These are phyloP conservation scores for Aureoboletus auriporus DNA, from an alignment of 768 basidiomycete genomes.

Conservation along the genomic window DNA sequence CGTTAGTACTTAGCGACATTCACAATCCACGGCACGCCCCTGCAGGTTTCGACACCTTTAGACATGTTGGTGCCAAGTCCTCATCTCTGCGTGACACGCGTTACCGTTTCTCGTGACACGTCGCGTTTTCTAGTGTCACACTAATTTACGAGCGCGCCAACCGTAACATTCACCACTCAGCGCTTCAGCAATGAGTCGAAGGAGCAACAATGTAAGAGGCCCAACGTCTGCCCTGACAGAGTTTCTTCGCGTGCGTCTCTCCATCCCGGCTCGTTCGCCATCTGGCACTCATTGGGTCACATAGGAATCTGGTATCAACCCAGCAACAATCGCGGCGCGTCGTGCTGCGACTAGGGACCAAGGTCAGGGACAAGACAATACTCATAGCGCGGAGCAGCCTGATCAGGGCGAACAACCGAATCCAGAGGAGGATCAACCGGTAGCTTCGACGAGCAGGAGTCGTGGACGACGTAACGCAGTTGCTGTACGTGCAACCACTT, in stretches of 20 bases:
- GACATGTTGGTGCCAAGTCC: no score
- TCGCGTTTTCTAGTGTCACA: conserved; percentile 11
- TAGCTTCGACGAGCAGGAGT: conserved; percentile 8
- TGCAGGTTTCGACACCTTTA: no score
- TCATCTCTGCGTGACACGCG: not conserved
- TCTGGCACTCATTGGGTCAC: no score
- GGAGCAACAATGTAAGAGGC: conserved; percentile 63
- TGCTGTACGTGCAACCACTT: conserved; percentile 1
- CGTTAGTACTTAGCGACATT: not conserved
- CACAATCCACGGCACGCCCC: no score
- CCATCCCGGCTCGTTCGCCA: no score
- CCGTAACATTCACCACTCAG: no score
- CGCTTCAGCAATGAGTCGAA: conserved; percentile 23
- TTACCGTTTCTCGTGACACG: conserved; percentile 13
- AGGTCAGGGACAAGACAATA: conserved; percentile 30
- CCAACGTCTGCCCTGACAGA: conserved; percentile 83
- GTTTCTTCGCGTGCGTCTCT: conserved; percentile 59
- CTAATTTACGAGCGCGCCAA: conserved; percentile 10
- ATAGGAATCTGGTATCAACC: conserved; percentile 53
- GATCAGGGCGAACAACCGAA: conserved; percentile 1
- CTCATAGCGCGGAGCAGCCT: conserved; percentile 10
- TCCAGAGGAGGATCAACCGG: not conserved
- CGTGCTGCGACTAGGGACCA: conserved; percentile 31
- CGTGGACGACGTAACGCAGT: conserved; percentile 12
- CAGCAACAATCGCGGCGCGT: conserved; percentile 34